These are phyloP conservation scores for Pythium guiyangense DNA, from an alignment of 352 stramenopile species.

Conservation along the genomic window DNA sequence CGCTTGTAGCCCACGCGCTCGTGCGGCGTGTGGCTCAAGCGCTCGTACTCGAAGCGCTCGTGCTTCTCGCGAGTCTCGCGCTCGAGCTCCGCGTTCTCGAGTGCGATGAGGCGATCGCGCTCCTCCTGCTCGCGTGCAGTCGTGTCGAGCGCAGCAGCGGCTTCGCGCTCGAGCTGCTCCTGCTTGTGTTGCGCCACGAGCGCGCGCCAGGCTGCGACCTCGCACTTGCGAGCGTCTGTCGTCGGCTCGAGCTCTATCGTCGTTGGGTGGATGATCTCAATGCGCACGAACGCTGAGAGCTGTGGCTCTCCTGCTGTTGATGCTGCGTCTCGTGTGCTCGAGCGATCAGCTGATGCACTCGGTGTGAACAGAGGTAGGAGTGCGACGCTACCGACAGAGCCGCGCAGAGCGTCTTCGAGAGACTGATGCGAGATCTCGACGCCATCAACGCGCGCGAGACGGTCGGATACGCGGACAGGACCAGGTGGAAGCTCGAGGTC, in stretches of 20 bases:
- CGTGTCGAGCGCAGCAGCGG: slow-evolving; percentile 27
- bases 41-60: slow-evolving; percentile 41
- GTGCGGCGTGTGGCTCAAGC: slow-evolving; percentile 53
- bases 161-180: slow-evolving; percentile 24
- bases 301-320: slow-evolving; percentile 22
- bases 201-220: slow-evolving; percentile 31
- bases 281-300: slow-evolving; percentile 52
- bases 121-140: slow-evolving; percentile 27
- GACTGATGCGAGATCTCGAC: slow-evolving; percentile 32
- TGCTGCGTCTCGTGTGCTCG: neutral
- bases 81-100: slow-evolving; percentile 32
- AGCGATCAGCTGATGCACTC: neutral
- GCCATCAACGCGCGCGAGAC: slow-evolving; percentile 44
- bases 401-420: slow-evolving; percentile 41
- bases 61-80: slow-evolving; percentile 23
- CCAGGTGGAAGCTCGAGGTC: neutral
- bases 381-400: slow-evolving; percentile 27
- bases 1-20: slow-evolving; percentile 31
- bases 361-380: slow-evolving; percentile 50
- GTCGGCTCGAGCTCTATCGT: slow-evolving; percentile 49
- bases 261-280: slow-evolving; percentile 50
- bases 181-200: slow-evolving; percentile 21
- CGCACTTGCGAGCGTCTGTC: slow-evolving; percentile 19
- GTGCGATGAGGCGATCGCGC: slow-evolving; percentile 22
- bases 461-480: slow-evolving; percentile 29